Evolutionary conservation across 345 rosid genomes (phyloP).

Genomic region (Toxicodendron radicans): DNA sequence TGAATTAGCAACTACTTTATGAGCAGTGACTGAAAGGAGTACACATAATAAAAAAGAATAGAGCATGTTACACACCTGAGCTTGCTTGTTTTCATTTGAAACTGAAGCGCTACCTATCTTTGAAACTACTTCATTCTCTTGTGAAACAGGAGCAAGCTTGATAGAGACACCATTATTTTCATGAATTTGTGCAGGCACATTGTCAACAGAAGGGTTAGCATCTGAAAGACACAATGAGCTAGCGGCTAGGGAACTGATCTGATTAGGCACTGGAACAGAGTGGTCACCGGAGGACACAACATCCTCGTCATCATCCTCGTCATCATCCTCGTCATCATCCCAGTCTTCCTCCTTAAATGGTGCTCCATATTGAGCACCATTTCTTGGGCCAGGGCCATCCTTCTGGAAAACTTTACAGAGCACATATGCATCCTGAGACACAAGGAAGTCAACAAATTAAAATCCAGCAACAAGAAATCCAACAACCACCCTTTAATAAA

Average conservation of each 20-base stretch:
- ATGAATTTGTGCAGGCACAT: slow-evolving; percentile 16
- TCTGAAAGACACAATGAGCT: slow-evolving; percentile 33
- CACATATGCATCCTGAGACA: slow-evolving; percentile 51
- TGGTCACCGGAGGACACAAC: slow-evolving; percentile 17
- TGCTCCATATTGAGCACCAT: slow-evolving; percentile 79
- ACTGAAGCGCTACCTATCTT: slow-evolving; percentile 18
- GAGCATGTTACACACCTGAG: slow-evolving; percentile 23
- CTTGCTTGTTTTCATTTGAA: slow-evolving; percentile 8
- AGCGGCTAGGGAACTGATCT: slow-evolving; percentile 13
- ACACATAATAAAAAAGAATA: no score
- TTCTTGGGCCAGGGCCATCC: slow-evolving; percentile 70
- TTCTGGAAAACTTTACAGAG: slow-evolving; percentile 58
- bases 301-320: no score
- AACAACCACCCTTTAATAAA: not conserved
- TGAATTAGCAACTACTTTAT: not conserved
- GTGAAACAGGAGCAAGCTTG: slow-evolving; percentile 10
- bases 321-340: slow-evolving; percentile 58
- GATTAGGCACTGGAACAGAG: slow-evolving; percentile 13
- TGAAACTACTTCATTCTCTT: slow-evolving; percentile 22
- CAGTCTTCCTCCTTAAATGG: slow-evolving; percentile 76
- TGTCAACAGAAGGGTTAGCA: slow-evolving; percentile 14
- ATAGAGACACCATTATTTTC: slow-evolving; percentile 11
- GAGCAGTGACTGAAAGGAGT: not conserved
- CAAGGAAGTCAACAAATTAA: slow-evolving; percentile 20
- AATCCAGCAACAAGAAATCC: not conserved